A percentile compares a stretch with the other conserved stretches of the same genome.
phyloP scores from a whole-genome alignment of 2,329 filamentous ascomycete genomes.

The Cordyceps cicadae region DNA sequence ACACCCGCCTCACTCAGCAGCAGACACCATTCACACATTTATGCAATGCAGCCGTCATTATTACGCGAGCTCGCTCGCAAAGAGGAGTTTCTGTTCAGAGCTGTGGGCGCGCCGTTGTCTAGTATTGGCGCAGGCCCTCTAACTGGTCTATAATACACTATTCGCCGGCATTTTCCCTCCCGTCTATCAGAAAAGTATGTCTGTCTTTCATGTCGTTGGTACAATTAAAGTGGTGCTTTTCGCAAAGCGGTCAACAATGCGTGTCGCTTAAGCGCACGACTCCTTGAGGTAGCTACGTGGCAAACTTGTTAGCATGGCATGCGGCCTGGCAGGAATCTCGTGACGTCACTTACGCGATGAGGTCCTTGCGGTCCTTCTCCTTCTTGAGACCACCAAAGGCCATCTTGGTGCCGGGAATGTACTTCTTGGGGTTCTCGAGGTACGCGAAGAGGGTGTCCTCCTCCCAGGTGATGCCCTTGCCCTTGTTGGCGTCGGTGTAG shows the following conservation, averaged over 20 bases:
- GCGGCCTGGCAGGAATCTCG: neutral
- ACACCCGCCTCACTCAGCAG: neutral
- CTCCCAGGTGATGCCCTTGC: slow-evolving; percentile 84
- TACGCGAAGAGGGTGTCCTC: slow-evolving; percentile 86
- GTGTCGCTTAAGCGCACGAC: slow-evolving; percentile 55
- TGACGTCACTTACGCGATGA: slow-evolving; percentile 71
- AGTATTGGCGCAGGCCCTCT: slow-evolving; percentile 20
- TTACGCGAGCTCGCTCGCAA: slow-evolving; percentile 16
- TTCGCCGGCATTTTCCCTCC: slow-evolving; percentile 19
- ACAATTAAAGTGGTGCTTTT: slow-evolving; percentile 9
- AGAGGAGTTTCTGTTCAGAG: slow-evolving; percentile 28
- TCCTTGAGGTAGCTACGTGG: slow-evolving; percentile 56
- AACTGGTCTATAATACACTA: slow-evolving; percentile 31
- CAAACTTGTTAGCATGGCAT: slow-evolving; percentile 20
- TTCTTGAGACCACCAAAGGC: slow-evolving; percentile 99
- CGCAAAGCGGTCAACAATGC: neutral
- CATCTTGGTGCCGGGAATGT: slow-evolving; percentile 99
- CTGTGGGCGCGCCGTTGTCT: slow-evolving; percentile 23
- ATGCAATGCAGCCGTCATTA: neutral
- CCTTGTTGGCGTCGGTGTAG: slow-evolving; percentile 99
- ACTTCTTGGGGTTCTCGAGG: slow-evolving; percentile 99
- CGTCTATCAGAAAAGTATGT: slow-evolving; percentile 26
- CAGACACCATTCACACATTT: neutral
- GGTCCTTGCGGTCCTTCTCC: slow-evolving; percentile 97
- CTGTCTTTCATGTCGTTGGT: slow-evolving; percentile 5